These are phyloP conservation scores for Spinacia oleracea DNA, from an alignment of 179 eudicot genomes.

Conservation along the genomic window DNA sequence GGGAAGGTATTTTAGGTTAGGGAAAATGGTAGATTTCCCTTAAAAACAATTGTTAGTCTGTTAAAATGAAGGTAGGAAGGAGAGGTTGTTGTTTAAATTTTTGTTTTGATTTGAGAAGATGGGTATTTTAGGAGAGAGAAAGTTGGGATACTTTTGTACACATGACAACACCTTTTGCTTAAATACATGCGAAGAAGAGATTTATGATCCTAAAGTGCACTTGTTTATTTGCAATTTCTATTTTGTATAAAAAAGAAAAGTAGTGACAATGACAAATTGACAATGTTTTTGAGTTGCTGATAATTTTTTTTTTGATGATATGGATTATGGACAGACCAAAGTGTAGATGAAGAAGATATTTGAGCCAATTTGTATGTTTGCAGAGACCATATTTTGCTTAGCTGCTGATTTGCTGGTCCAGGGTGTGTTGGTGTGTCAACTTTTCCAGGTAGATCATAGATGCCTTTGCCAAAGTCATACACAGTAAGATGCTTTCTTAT, in stretches of 20 bases:
- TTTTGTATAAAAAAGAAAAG: neutral
- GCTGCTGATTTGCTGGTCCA: constrained; percentile 39
- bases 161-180: constrained; percentile 40
- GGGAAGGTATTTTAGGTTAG: constrained; percentile 26
- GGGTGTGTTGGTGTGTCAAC: constrained; percentile 15
- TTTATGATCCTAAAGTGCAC: constrained; percentile 14
- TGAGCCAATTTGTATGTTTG: constrained; percentile 3
- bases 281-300: neutral
- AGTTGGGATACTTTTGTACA: constrained; percentile 46
- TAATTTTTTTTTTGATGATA: neutral
- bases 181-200: constrained; percentile 27
- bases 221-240: neutral
- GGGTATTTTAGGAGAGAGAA: constrained; percentile 11
- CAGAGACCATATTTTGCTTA: constrained; percentile 14
- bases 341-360: neutral
- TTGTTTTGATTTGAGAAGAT: constrained; percentile 32
- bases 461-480: constrained; percentile 2
- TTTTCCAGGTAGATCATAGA: constrained; percentile 21
- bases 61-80: neutral
- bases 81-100: constrained; percentile 10
- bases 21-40: constrained; percentile 2
- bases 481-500: neutral
- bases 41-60: neutral
- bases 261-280: constrained; percentile 24
- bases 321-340: neutral